Evolutionary conservation across 1,284 basidiomycete species (phyloP), one percentile per base, ranked within the genome.

Genomic region (Pseudozyma thailandica): DNA sequence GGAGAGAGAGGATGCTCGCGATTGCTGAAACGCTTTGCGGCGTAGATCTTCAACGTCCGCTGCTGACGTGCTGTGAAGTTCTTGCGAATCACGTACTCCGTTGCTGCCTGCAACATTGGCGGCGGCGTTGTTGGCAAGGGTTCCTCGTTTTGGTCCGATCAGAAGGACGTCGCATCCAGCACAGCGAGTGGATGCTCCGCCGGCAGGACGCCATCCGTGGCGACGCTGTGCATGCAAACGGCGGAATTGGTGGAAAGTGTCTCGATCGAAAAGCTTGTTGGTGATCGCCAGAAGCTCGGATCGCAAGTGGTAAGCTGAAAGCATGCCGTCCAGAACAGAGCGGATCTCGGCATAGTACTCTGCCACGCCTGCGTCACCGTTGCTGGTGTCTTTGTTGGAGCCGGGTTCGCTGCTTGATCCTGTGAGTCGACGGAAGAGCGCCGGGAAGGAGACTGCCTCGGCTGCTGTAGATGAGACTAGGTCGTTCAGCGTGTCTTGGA

Each of bases 251-350:
- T 89, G 88, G 68, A 91, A 94, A 28, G 94, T 85, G 81, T 97
- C 95, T 21, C 90, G 88, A 71, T 92, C 88, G 37, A 94, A 86
- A 23, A 98, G 85, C 63, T 90, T 89, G 74, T 91, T 92, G 15
- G 92, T 91, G 78, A 97, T 93, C 30, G 87, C 85, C n/a, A 98
- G 86, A 86, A 95, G 88, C 74, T 98, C 94, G 23, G 90, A 90
- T 72, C 98, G 94, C 6, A 91, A 89, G 21, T 90, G 89, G 85
- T 97, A 98, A 2, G 93, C 91, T 75, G 94, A 92, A 69, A 98
- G 85, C 93, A 98, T 98, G 27, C 92, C 91, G 0, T 90, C 90
- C 21, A 98, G 86, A 58, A 98, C 93, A 4, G 89, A 88, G 42
- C 93, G 88, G 84, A 98, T 95, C 83, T 98, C 94, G 30, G 90